Evolutionary conservation across 2,329 filamentous ascomycete genomes (phyloP).

Genomic region (Fusarium agapanthi): DNA sequence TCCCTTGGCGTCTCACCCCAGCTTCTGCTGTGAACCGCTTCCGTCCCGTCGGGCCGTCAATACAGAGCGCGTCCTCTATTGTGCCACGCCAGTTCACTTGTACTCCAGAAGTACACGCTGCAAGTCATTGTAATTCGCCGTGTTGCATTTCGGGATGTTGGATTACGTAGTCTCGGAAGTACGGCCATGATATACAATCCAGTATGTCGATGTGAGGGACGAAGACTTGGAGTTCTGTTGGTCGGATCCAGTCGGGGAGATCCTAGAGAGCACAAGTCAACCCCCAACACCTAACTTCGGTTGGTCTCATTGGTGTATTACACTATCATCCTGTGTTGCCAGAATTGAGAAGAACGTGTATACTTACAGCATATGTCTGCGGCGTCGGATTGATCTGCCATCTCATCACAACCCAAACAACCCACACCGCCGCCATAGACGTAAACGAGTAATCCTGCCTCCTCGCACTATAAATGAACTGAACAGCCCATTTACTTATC

Average conservation of each 20-base stretch:
- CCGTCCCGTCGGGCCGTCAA: neutral
- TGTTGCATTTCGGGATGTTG: conserved; percentile 15
- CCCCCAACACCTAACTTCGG: too few species aligned
- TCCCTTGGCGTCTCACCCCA: neutral
- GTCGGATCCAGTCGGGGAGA: conserved; percentile 15
- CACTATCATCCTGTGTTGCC: too few species aligned
- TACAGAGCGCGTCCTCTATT: neutral
- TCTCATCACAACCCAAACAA: conserved; percentile 7
- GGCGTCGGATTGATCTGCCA: conserved; percentile 20
- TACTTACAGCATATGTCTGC: conserved; percentile 14
- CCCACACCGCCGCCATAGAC: conserved; percentile 14
- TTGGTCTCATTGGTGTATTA: neutral
- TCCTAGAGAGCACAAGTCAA: neutral
- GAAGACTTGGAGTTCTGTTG: conserved; percentile 13
- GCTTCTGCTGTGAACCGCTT: conserved; percentile 4
- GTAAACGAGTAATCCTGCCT: conserved; percentile 8
- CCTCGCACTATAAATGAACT: conserved; percentile 20
- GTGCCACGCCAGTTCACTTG: neutral
- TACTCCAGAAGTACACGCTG: conserved; percentile 1
- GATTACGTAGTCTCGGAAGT: conserved; percentile 7
- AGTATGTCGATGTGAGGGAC: conserved; percentile 14
- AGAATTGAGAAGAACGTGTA: too few species aligned
- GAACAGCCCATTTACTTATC: conserved; percentile 29
- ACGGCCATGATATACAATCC: conserved; percentile 16
- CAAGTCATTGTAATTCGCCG: conserved; percentile 11